These are phyloP conservation scores for Odonthalia washingtoniensis DNA, from an alignment of 31 red algal genomes.

Conservation along the genomic window DNA sequence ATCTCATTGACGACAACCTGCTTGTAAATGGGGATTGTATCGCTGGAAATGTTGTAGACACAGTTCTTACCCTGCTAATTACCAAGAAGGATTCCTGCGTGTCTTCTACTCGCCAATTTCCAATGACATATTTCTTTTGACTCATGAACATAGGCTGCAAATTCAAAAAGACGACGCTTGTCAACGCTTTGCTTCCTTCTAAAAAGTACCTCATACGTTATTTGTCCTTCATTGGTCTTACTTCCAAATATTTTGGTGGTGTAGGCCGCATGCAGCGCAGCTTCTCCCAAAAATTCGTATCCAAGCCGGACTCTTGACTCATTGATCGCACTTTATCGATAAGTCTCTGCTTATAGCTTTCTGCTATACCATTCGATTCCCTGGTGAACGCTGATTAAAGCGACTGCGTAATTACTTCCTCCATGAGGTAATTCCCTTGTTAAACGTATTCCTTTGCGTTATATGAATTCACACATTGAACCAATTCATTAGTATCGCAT, in stretches of 20 bases:
- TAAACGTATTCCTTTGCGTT: neutral
- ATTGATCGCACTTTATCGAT: neutral
- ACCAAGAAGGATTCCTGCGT: neutral
- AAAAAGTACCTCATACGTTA: neutral
- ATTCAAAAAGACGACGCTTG: neutral
- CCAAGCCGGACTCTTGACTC: neutral
- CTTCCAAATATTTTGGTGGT: neutral
- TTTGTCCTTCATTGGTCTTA: neutral
- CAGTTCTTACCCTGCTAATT: neutral
- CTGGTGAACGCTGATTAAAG: neutral
- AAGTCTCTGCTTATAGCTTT: neutral
- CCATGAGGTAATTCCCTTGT: neutral
- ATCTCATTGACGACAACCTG: neutral
- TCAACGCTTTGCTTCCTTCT: neutral
- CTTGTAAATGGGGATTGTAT: neutral
- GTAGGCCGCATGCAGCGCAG: neutral
- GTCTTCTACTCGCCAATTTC: neutral
- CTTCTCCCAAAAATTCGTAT: neutral
- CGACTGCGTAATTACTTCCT: neutral
- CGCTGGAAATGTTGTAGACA: neutral
- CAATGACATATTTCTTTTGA: neutral
- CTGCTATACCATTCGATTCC: slow-evolving; percentile 3
- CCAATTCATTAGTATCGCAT: neutral
- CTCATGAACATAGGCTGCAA: neutral
- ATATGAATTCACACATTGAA: neutral